Evolutionary conservation across 768 basidiomycete species (phyloP), one percentile per base, ranked within the genome.

Genomic region (Podaxis mareebaensis): DNA sequence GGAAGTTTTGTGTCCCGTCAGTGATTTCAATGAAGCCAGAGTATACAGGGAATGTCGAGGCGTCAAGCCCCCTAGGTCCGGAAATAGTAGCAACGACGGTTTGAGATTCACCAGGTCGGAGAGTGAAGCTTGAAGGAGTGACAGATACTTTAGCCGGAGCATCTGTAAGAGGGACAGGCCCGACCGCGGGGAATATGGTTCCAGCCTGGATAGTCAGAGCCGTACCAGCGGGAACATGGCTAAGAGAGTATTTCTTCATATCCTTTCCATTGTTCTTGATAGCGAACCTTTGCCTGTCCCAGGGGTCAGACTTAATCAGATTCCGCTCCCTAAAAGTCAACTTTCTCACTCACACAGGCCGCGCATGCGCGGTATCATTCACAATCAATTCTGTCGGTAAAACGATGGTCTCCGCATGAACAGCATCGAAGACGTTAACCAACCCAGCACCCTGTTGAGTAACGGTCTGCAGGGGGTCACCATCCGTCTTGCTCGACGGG

Each of bases 301-400:
- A 33, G 49, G 24, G 58, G 39, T 30, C 30, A n/a, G n/a, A n/a
- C n/a, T n/a, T n/a, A n/a, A n/a, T n/a, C n/a, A n/a, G 20, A 40
- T 46, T 72, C 65, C 7, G 64, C 24, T 60, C 4, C 26, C 48
- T 24, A 3, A 46, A 11, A n/a, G 13, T 13, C 42, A 36, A 46
- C 24, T 15, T 17, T 13, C 13, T 17, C n/a, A 74, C 79, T 68
- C 66, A 81, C 81, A 66, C 52, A 28, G 72, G 69, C 42, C 73
- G 69, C 68, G 83, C 82, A 68, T 86, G 75, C 6, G 82, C 77
- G 1, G 87, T 88, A 69, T 88, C 87, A 67, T 90, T 89, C 38
- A 87, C 72, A 52, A 83, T 67, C 20, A 88, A 75, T 67, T 86
- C 79, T 6, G 79, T 77, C 6, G 85, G 85, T 4, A 79, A 76